phyloP scores from a whole-genome alignment of 495 filamentous ascomycete genomes.

The Bathelium albidoporum region DNA sequence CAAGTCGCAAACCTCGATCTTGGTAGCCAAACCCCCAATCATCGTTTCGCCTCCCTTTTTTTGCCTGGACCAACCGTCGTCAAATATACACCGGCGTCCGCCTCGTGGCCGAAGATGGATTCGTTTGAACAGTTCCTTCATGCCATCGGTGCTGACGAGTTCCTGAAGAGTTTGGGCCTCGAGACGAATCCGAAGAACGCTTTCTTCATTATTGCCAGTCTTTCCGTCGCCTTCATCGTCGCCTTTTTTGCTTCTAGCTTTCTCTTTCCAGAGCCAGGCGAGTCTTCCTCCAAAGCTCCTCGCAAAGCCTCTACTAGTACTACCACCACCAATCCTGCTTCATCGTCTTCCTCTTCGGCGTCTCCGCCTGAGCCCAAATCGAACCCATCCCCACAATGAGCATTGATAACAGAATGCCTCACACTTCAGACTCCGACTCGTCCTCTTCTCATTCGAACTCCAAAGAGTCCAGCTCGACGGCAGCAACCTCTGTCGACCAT shows the following conservation, averaged over 20 bases:
- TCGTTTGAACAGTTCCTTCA: neutral
- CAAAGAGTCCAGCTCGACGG: neutral
- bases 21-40: neutral
- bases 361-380: neutral
- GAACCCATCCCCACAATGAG: neutral
- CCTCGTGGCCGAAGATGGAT: neutral
- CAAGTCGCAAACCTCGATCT: neutral
- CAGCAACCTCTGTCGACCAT: neutral
- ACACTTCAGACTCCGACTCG: conserved; percentile 1
- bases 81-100: neutral
- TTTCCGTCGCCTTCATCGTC: neutral
- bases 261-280: conserved; percentile 2
- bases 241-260: neutral
- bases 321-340: neutral
- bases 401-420: conserved; percentile 5
- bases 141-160: neutral
- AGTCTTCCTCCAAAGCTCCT: conserved; percentile 1
- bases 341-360: neutral
- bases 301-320: neutral
- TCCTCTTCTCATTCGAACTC: neutral
- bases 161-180: neutral
- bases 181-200: neutral
- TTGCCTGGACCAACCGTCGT: no score
- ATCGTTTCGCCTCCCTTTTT: neutral
- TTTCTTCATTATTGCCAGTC: neutral